Base-by-base conservation (phyloP, 2,329 filamentous ascomycete species). In the Fusarium transvaalense region DNA sequence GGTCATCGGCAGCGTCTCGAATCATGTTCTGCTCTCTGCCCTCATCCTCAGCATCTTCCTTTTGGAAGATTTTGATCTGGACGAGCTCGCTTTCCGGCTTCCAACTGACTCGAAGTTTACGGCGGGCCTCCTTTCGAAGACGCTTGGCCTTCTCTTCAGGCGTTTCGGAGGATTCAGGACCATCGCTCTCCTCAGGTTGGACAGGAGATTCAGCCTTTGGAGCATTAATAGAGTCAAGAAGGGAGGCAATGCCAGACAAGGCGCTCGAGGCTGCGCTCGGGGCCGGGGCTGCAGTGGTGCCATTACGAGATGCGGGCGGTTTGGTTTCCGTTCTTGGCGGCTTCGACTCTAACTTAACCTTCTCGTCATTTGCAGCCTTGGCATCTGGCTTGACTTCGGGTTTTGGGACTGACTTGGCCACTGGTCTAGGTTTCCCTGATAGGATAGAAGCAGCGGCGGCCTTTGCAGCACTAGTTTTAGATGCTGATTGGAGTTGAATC, bases 1-100 rank as follows among this genome's bases (percentile, higher is more conserved):
- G 88, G 72, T 92, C 90, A 75, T 94, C 91, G 31, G 86, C 86
- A 6, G 90, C 90, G 76, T 94, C 91, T 48, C 88, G 88, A 39
- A 90, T 86, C 84, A 92, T 89, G 73, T 88, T 91, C 56, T 85
- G 83, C 55, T 88, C 86, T 56, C 91, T 85, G 54, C 89, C 90
- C 59, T 89, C 84, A 70, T 93, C 90, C 75, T 94, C 91, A 2
- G 86, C 85, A 2, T 88, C 88, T 64, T 93, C 90, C 72, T 92
- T 91, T 56, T 89, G 88, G 79, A 94, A 94, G 50, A 89, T 81
- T 66, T 87, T 86, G 56, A 93, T 82, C 69, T 92, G 82, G 2
- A 89, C 89, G 31, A 95, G 83, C 31, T 88, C 86, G 19, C 85
- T 81, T 50, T 91, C 91, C 1, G 88, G 84, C 74, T 90, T 92